These are phyloP conservation scores for Rubia occidens DNA, from an alignment of 305 asterid species.

Conservation along the genomic window DNA sequence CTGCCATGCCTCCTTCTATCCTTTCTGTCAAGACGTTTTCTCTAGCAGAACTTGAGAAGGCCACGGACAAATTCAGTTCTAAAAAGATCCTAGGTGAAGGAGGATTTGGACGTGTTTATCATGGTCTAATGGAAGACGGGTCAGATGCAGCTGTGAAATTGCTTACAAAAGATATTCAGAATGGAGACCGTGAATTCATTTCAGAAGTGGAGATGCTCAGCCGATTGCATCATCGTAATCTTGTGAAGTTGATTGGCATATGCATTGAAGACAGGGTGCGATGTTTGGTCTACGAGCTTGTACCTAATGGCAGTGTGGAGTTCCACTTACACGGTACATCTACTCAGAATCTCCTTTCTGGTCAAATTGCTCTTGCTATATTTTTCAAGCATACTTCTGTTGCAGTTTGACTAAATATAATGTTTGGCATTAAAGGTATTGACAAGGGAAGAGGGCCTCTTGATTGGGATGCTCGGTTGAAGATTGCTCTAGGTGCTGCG, in stretches of 20 bases:
- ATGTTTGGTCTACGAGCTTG: constrained; percentile 85
- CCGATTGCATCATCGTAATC: constrained; percentile 91
- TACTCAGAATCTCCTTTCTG: constrained; percentile 1
- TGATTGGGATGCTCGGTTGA: constrained; percentile 88
- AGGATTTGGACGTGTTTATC: constrained; percentile 96
- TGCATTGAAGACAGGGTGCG: constrained; percentile 66
- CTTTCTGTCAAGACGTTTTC: constrained; percentile 76
- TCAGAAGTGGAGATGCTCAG: constrained; percentile 96
- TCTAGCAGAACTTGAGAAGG: constrained; percentile 64
- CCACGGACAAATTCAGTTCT: constrained; percentile 70
- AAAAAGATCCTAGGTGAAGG: constrained; percentile 83
- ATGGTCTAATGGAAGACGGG: constrained; percentile 65
- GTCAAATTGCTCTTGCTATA: neutral
- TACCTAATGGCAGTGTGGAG: constrained; percentile 88
- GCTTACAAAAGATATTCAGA: constrained; percentile 59
- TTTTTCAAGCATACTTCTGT: neutral
- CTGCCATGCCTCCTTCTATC: constrained; percentile 64
- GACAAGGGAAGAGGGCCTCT: constrained; percentile 53
- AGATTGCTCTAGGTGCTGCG: constrained; percentile 94
- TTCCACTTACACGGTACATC: constrained; percentile 78
- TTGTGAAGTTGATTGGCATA: constrained; percentile 85
- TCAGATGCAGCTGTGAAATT: constrained; percentile 74
- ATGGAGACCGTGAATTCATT: constrained; percentile 84
- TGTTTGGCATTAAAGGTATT: constrained; percentile 39
- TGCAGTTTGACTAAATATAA: neutral